A percentile compares a stretch with the other conserved stretches of the same genome.
Evolutionary conservation across 192 early-diverging fungal genomes (phyloP).

Genomic region (Funneliformis mosseae): DNA sequence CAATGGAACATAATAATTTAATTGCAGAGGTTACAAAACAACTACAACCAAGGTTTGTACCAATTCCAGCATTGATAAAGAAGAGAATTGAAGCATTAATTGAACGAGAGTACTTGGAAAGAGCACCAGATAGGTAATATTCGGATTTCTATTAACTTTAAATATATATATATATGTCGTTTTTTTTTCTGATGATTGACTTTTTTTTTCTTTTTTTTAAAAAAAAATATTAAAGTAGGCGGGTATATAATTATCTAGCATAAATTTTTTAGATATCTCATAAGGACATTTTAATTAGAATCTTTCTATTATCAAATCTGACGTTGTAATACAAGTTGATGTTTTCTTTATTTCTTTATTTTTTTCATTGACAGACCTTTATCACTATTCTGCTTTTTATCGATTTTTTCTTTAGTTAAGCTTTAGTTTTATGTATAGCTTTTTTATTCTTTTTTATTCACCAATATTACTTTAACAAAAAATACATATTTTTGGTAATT

Average conservation of each 20-base stretch:
- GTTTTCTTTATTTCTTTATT: background rate
- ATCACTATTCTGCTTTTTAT: background rate
- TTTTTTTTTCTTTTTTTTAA: background rate
- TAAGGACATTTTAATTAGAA: slow-evolving; percentile 23
- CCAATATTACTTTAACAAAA: background rate
- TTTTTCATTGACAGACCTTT: background rate
- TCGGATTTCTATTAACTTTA: background rate
- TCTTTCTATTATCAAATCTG: background rate
- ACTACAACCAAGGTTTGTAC: slow-evolving; percentile 77
- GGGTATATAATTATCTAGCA: slow-evolving; percentile 34
- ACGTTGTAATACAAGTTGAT: background rate
- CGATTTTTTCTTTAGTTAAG: background rate
- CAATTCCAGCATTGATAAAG: slow-evolving; percentile 87
- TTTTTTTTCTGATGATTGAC: background rate
- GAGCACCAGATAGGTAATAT: slow-evolving; percentile 55
- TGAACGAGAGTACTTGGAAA: slow-evolving; percentile 94
- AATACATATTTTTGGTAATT: slow-evolving; percentile 5
- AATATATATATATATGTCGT: too few species aligned
- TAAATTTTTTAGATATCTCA: background rate
- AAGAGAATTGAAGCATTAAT: slow-evolving; percentile 93
- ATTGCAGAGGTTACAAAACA: slow-evolving; percentile 82
- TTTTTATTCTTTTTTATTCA: background rate
- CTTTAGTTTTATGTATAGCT: background rate
- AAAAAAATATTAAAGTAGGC: background rate
- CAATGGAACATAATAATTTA: slow-evolving; percentile 85